Base-by-base conservation (phyloP, 192 early-diverging fungal genomes). In the Coemansia sp. region DNA sequence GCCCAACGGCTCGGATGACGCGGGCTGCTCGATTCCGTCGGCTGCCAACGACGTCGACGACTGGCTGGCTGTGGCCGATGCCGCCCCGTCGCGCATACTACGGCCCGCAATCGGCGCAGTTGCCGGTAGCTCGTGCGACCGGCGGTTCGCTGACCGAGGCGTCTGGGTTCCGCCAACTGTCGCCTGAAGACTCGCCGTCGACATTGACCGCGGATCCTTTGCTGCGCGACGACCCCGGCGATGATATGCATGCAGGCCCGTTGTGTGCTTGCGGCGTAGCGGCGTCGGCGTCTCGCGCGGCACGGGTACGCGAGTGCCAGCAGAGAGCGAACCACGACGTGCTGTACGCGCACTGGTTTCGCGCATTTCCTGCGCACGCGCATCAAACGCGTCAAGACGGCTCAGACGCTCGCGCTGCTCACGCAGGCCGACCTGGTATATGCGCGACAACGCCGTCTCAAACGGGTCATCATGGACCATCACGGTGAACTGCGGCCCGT, bases 401-500 rank as follows among this genome's bases (percentile, higher is more conserved):
- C 47, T 77, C 34, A 84, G 65, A 2, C 83, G 74, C 56, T 77
- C 78, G 26, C 75, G 72, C 64, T 84, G 83, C 67, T 84, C 78
- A 4, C 52, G 64, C 55, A 76, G 38, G 21, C 83, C 83, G 16
- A 67, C 64, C 34, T 74, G 83, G 54, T 81, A 81, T 19, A 84
- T 84, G 12, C 68, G 68, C 5, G 72, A 58, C 44, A 84, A 62
- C 4, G 83, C 83, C 1, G 78, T 84, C 56, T 84, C 83, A 57
- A 84, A 73, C 18, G 83, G 83, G 38, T 84, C 83, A 21, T 84
- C 83, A 50, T 84, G 78, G 2, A 84, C 56, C 68, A 75, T 69
- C 55, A 78, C 56, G n/a, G 51, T 69, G 24, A 80, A 72, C 56
- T 75, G 63, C 25, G 69, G 68, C 0, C 72, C 75, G 27, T 74